Evolutionary conservation across 176 grass and related monocot genomes (phyloP), one percentile per base, ranked within the genome.

Genomic region (Carex kokanica): DNA sequence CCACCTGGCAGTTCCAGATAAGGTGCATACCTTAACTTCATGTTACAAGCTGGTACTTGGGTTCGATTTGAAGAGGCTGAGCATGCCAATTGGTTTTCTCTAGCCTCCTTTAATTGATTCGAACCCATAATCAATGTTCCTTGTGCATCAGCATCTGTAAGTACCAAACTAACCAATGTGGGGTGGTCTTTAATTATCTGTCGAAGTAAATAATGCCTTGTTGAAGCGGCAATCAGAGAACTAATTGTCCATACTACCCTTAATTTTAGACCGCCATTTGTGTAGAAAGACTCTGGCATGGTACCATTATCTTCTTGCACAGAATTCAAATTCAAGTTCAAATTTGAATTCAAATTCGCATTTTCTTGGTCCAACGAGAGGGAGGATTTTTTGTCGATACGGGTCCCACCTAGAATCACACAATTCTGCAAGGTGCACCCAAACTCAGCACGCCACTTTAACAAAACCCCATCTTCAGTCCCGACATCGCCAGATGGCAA

Each of bases 201-300:
- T n/a, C 60, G 86, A 62, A 97, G 90, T 52, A 97, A 88, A 65
- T 92, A 97, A 36, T 97, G 94, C 75, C 94, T 81, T 2, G 94
- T 97, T 23, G 94, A 97, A 36, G 94, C 91, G 0, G 91, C 94
- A 23, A 97, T 90, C 40, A 97, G 53, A 24, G 91, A 97, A 84
- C 94, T 97, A 86, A 97, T 97, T 13, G 91, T 90, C 94, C 94
- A 97, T 1, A 97, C 94, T 1, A 97, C 94, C n/a, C 94, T 88
- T 8, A 97, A 90, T 60, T 97, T 97, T 57, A 97, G 86, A 13
- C 94, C 91, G 1, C 94, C 90, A 15, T 97, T 94, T 70, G 91
- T 97, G 12, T 97, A 97, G 88, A 97, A 97, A 7, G 94, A 94
- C 55, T 97, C 94, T 3, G 94, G 94, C 86, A 97, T 97, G 88